Evolutionary conservation across 2,329 filamentous ascomycete species (phyloP), one percentile per base, ranked within the genome.

Genomic region (Aschersonia sp.): DNA sequence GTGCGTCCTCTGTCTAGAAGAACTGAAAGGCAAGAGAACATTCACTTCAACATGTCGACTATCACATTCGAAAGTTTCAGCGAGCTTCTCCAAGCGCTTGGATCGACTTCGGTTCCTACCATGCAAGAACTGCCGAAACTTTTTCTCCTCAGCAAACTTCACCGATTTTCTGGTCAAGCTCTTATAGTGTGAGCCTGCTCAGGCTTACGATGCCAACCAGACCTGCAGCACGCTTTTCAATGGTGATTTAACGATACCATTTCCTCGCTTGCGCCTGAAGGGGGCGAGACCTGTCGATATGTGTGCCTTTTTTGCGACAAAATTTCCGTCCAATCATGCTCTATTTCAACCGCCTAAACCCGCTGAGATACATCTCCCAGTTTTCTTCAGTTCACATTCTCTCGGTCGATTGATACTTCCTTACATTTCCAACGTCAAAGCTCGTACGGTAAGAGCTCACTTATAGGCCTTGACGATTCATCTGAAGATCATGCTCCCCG

Each of bases 371-470:
- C 80, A 80, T 52, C 65, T 85, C 9, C 73, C 75, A 48, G 82
- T 85, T 64, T 80, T 82, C 64, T 84, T 82, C 70, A 77, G 78
- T 57, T 69, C 76, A 0, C 62, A 66, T 12, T 67, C 73, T 5
- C 68, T 85, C 29, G 71, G 72, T 7, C 68, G 71, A 32, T 67
- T 80, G 28, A 68, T 84, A 9, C 60, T 85, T 5, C 71, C 73
- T 4, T 74, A 75, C 50, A 77, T 85, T 46, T 66, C 78, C 50
- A 75, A 55, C 70, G 75, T 43, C 73, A 72, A 51, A 59, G 63
- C 2, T 63, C 67, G 28, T 85, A 77, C 57, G 82, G 82, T 49
- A 74, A 74, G 54, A 80, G 84, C 60, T 67, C 70, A 20, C 69
- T 69, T 42, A 60, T 74, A 40, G 82, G 82, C 20, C 68, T 81